Base-by-base conservation (phyloP, 148 eudicot species). In the Heliosperma pusillum region DNA sequence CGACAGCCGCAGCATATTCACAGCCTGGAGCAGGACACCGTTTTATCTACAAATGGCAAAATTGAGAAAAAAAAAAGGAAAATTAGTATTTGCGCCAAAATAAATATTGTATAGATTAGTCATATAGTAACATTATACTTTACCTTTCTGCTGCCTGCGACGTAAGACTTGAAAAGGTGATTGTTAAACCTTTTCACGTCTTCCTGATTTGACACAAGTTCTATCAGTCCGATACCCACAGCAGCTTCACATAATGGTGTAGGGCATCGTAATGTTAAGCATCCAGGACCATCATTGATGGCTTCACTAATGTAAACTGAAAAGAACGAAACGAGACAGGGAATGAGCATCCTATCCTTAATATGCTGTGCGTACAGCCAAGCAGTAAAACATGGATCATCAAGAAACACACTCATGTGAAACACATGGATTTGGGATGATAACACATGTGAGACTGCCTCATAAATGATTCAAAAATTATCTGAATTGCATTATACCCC, bases 21-120 rank as follows among this genome's bases (percentile, higher is more conserved):
- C 97, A 92, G 45, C 84, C 91, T 24, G 88, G 89, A 78, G 91
- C 95, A 73, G 97, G 97, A 78, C 97, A 92, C 91, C 91, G 84
- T 76, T 88, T 89, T 29, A 85, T 88, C 97, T 91, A 69, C 7
- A 26, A 55, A 66, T 21, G 1, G 16, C 5, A 50, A 69, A 19
- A 29, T 11, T 15, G 10, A 1, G 33, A 19, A 57, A 75, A 57
- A 26, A 64, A 9, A 20, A 40, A 10, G 10, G 21, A 62, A 50
- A 2, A 47, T 27, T 61, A 40, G 20, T 6, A 47, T 22, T 2
- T 25, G 1, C 17, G 21, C 24, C 4, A 2, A 21, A 59, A 59
- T 10, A 24, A 20, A 25, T 6, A 58, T 11, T 26, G 15, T 21
- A n/a, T n/a, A n/a, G n/a, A 19, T 62, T 36, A 36, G 13, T 19